Evolutionary conservation across 306 rosid genomes (phyloP).

Genomic region (Luffa acutangula): DNA sequence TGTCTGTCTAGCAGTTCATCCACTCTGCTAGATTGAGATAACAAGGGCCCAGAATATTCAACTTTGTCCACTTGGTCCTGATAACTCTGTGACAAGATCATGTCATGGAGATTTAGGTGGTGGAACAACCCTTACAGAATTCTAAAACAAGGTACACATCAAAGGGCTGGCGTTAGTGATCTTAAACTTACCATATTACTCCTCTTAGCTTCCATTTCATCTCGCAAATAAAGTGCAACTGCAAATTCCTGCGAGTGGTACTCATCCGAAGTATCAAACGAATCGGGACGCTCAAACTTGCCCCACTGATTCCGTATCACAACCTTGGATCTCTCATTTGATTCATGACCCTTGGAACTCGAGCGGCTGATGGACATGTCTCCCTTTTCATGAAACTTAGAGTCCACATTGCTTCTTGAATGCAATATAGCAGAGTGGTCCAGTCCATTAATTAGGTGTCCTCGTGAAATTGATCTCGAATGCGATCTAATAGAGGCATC

Average conservation of each 20-base stretch:
- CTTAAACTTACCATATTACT: constrained; percentile 58
- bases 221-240: constrained; percentile 49
- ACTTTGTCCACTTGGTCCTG: constrained; percentile 76
- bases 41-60: constrained; percentile 86
- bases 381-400: constrained; percentile 36
- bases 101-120: neutral
- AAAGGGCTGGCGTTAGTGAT: constrained; percentile 5
- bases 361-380: constrained; percentile 27
- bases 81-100: constrained; percentile 41
- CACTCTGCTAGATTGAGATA: constrained; percentile 73
- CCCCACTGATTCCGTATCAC: constrained; percentile 73
- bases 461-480: constrained; percentile 69
- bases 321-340: constrained; percentile 57
- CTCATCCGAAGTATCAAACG: constrained; percentile 87
- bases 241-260: constrained; percentile 89
- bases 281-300: constrained; percentile 81
- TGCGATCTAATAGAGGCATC: constrained; percentile 52
- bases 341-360: constrained; percentile 49
- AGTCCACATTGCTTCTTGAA: constrained; percentile 40
- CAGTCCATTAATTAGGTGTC: constrained; percentile 44
- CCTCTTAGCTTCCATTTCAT: constrained; percentile 60
- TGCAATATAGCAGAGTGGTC: constrained; percentile 37
- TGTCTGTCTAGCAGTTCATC: constrained; percentile 90
- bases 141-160: neutral
- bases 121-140: neutral